These are phyloP conservation scores for Fagopyrum tataricum DNA, from an alignment of 148 eudicot genomes.

Conservation along the genomic window DNA sequence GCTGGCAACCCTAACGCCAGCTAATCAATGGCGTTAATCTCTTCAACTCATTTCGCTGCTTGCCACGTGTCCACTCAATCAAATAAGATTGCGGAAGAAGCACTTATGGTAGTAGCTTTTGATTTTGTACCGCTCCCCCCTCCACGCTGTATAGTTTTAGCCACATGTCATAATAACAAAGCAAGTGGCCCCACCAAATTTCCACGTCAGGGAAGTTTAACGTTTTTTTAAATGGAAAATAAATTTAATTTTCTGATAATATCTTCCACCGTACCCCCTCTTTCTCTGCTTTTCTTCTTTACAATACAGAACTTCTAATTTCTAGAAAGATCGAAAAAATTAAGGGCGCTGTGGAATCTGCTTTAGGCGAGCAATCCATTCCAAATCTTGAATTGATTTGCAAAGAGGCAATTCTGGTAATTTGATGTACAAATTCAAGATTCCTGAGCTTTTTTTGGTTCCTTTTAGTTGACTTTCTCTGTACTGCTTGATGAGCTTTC, in stretches of 20 bases:
- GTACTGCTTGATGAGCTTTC: constrained; percentile 6
- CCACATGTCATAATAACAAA: not conserved
- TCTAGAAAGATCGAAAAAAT: not conserved
- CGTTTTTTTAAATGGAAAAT: not conserved
- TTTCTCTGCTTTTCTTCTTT: not conserved
- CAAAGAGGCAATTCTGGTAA: constrained; percentile 3
- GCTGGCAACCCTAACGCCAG: constrained; percentile 3
- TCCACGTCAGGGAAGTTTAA: not conserved
- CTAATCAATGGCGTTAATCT: not conserved
- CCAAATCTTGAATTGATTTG: not conserved
- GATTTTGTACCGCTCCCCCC: constrained; percentile 2
- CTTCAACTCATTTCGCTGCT: not conserved
- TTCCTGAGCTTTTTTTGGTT: not conserved
- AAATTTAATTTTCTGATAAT: constrained; percentile 2
- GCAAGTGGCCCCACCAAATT: not conserved
- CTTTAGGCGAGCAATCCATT: not conserved
- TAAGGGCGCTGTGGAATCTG: constrained; percentile 8
- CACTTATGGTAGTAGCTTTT: not conserved
- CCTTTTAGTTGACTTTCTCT: not conserved
- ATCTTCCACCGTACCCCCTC: constrained; percentile 1
- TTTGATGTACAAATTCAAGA: not conserved
- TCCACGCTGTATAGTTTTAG: not conserved
- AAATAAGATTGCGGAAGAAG: not conserved
- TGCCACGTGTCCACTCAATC: constrained; percentile 7
- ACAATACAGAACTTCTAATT: not conserved